Evolutionary conservation across 2,329 filamentous ascomycete genomes (phyloP), one percentile per base, ranked within the genome.

Genomic region (Paradendryphiella salina): DNA sequence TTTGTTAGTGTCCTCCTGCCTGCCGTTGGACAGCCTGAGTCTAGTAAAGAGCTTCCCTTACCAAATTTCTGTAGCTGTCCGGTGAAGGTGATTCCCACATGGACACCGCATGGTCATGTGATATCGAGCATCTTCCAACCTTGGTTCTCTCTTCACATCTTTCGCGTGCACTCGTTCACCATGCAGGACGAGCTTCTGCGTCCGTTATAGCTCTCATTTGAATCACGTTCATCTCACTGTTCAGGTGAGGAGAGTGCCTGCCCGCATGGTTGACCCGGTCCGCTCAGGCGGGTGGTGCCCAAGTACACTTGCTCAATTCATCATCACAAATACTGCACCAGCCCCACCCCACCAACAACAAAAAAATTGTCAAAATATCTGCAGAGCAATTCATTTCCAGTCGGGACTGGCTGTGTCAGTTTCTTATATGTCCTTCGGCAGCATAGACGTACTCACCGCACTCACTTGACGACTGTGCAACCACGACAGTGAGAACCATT

Each of bases 251-350:
- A 44, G 36, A 17, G 36, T 29, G 21, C 28, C 21, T 50, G 32
- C 44, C 28, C 38, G n/a, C 33, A 17, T 45, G 32, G 29, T 40
- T 46, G 26, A n/a, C n/a, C 35, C n/a, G n/a, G n/a, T n/a, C n/a
- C n/a, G n/a, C n/a, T n/a, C n/a, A n/a, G n/a, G n/a, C n/a, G n/a
- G n/a, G n/a, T n/a, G n/a, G n/a, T n/a, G n/a, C n/a, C n/a, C n/a
- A n/a, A n/a, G n/a, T n/a, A n/a, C n/a, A n/a, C 53, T 46, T 35
- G 33, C 28, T 23, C 37, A 3, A 23, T 37, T 20, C 35, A 49
- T 36, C 31, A 26, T 26, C 31, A 46, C 36, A 36, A 37, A 39
- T 21, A 38, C 28, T 1, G 18, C 17, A 13, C 11, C 3, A 34
- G 29, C 42, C 45, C 31, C 36, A 49, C 31, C 35, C 26, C 42